Evolutionary conservation across 345 rosid genomes (phyloP).

Genomic region (Clausena lansium): DNA sequence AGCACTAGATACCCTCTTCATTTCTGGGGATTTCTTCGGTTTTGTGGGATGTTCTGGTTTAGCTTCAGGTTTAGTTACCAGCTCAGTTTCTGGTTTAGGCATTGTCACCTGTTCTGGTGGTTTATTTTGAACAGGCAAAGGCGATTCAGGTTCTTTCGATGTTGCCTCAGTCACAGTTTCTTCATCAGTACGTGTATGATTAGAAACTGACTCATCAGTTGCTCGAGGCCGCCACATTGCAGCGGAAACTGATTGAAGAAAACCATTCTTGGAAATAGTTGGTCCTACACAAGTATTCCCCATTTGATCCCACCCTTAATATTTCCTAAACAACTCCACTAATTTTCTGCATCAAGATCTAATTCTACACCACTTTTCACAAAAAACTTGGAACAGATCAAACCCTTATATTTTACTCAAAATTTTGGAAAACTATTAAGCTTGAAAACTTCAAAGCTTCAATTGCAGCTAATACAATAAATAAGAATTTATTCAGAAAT

Average conservation of each 20-base stretch:
- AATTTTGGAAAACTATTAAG: background rate
- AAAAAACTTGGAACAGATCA: conserved; percentile 28
- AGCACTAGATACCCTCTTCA: conserved; percentile 67
- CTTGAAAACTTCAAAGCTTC: conserved; percentile 9
- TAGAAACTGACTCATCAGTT: conserved; percentile 52
- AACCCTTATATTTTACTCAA: conserved; percentile 5
- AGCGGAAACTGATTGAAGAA: conserved; percentile 74
- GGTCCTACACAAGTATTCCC: conserved; percentile 91
- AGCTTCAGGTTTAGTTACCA: background rate
- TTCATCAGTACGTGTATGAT: conserved; percentile 24
- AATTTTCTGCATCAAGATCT: conserved; percentile 40
- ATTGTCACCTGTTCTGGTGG: conserved; percentile 74
- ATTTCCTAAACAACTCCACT: conserved; percentile 20
- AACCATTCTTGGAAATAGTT: conserved; percentile 58
- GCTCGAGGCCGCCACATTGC: conserved; percentile 71
- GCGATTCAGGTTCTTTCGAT: conserved; percentile 40
- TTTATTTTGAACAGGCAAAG: conserved; percentile 57
- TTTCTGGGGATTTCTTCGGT: conserved; percentile 48
- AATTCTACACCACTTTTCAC: conserved; percentile 13
- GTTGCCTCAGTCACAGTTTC: conserved; percentile 33
- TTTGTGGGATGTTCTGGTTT: conserved; percentile 33
- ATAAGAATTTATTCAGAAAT: background rate
- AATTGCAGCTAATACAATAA: background rate
- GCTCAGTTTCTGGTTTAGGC: conserved; percentile 25
- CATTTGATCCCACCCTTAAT: conserved; percentile 38